Base-by-base conservation (phyloP, 495 filamentous ascomycete species). In the Xylaria acuta region DNA sequence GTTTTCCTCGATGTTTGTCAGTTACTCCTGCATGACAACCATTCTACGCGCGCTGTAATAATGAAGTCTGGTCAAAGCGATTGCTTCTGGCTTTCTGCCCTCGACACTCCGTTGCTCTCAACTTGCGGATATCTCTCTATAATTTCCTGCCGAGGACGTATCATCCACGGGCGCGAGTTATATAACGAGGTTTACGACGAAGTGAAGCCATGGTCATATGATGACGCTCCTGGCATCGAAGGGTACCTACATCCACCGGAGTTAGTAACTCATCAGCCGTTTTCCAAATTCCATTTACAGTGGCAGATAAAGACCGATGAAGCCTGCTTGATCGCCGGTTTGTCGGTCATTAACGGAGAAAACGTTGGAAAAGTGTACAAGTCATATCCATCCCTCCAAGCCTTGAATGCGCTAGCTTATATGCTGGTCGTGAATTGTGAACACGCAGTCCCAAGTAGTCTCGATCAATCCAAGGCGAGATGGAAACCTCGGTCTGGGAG, bases 61-160 rank as follows among this genome's bases (percentile, higher is more conserved):
- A 20, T 60, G 34, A 30, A 38, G 34, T 60, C 58, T 22, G 9
- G 32, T 6, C 18, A 22, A n/a, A 60, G 58, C 34, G 58, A 60
- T 38, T 60, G 18, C 5, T 60, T 60, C 58, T 60, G 58, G 58
- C 38, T 36, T 60, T 60, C 58, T 12, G 58, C 32, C 20, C 58
- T 60, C 9, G 20, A 60, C 5, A 6, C 0, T 12, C 58, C 58
- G 1, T 38, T 60, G 7, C n/a, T 38, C 32, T 22, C 58, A 14
- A 11, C 34, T 22, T 5, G 20, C 16, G 58, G 58, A 22, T 60
- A 38, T 22, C 34, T 60, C 58, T 60, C 58, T 5, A n/a, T 60
- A 60, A 11, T 18, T 3, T 60, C 18, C 3, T 40, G 58, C 4
- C 58, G 18, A 60, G 58, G 58, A 12, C 20, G 58, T 22, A 60